Evolutionary conservation across 495 filamentous ascomycete genomes (phyloP).

Genomic region (Annulohypoxylon moriforme): DNA sequence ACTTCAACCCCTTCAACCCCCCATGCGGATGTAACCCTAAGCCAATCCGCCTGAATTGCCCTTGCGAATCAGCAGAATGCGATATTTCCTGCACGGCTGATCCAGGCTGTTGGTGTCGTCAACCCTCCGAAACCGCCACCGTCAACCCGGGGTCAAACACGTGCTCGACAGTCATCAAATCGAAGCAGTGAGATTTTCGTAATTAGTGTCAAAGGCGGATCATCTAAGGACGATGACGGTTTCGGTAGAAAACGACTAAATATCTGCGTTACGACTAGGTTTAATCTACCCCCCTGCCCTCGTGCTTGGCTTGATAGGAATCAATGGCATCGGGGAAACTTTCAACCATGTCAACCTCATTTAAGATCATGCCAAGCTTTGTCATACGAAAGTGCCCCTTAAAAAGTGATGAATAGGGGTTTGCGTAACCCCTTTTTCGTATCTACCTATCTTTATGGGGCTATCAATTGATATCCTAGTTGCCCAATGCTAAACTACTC

Average conservation of each 20-base stretch:
- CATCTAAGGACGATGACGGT: background rate
- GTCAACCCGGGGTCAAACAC: conserved; percentile 1
- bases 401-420: background rate
- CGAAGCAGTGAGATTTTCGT: background rate
- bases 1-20: conserved; percentile 5
- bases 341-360: background rate
- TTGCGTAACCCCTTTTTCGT: background rate
- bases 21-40: conserved; percentile 29
- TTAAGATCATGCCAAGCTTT: background rate
- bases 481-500: background rate
- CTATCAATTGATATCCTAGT: too few species aligned
- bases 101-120: conserved; percentile 38
- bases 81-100: conserved; percentile 31
- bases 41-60: conserved; percentile 42
- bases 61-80: conserved; percentile 20
- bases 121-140: conserved; percentile 14
- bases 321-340: background rate
- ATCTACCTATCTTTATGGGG: background rate
- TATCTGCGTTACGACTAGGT: too few species aligned
- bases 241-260: too few species aligned
- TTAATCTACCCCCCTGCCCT: background rate
- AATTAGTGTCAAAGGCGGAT: background rate
- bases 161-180: background rate
- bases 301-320: background rate
- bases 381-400: too few species aligned